Conservation (phyloP, 345 rosid genomes). For the Salix purpurea region DNA sequence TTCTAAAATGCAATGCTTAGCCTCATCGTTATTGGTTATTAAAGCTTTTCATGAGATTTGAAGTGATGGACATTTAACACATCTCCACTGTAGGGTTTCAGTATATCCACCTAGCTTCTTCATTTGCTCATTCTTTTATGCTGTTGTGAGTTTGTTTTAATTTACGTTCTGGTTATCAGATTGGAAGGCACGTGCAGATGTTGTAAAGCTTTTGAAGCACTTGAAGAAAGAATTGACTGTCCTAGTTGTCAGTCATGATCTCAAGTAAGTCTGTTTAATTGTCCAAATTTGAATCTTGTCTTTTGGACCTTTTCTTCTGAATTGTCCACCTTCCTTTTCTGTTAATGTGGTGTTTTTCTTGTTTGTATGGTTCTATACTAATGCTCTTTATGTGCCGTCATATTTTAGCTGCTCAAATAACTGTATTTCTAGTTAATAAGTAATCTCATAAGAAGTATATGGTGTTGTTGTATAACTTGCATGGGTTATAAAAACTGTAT, state of each 20-base stretch:
- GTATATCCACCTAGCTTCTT: neutral
- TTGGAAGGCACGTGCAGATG: constrained; percentile 93
- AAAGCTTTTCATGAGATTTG: neutral
- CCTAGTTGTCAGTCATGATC: constrained; percentile 91
- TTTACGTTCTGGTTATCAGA: constrained; percentile 39
- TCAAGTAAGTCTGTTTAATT: constrained; percentile 49
- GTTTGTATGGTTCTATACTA: neutral
- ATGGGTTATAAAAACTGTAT: neutral
- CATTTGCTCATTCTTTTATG: neutral
- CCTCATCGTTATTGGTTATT: neutral
- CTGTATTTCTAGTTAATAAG: neutral
- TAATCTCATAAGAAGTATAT: neutral
- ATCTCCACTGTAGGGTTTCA: neutral
- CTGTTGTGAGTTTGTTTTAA: neutral
- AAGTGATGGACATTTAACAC: neutral
- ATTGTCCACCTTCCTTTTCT: neutral
- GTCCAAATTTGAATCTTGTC: neutral
- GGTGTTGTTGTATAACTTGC: neutral
- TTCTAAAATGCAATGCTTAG: neutral
- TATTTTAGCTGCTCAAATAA: neutral
- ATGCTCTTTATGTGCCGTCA: neutral
- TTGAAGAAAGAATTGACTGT: constrained; percentile 78
- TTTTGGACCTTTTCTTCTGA: neutral
- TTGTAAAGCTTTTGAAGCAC: constrained; percentile 76
- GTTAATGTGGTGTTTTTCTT: neutral